Percentiles rank a stretch among this genome's conserved stretches.
phyloP scores from a whole-genome alignment of 177 flowering plant species.

The Vitis hybrid region DNA sequence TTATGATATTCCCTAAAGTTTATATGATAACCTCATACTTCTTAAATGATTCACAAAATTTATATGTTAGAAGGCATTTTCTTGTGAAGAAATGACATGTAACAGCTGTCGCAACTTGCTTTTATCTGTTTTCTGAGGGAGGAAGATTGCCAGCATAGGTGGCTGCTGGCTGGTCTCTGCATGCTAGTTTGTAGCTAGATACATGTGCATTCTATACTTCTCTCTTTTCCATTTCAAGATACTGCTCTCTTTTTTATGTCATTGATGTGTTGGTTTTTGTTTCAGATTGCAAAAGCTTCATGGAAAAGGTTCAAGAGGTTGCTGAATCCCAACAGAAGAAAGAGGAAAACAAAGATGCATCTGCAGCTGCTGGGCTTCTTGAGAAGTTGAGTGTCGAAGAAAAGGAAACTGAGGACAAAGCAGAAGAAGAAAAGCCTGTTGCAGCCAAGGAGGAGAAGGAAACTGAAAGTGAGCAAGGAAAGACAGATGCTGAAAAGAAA shows the following conservation, averaged over 20 bases:
- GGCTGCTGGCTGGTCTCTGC: too few species aligned
- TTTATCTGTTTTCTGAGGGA: too few species aligned
- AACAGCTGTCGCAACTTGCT: too few species aligned
- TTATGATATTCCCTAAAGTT: too few species aligned
- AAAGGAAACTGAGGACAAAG: slow-evolving; percentile 37
- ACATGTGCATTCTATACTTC: background rate
- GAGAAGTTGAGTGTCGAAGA: slow-evolving; percentile 63
- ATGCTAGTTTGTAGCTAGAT: too few species aligned
- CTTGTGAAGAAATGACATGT: too few species aligned
- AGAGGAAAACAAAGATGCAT: slow-evolving; percentile 47
- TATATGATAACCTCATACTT: too few species aligned
- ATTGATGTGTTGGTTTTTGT: background rate
- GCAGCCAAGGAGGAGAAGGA: slow-evolving; percentile 25
- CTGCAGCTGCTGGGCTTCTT: slow-evolving; percentile 58
- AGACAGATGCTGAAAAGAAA: slow-evolving; percentile 12
- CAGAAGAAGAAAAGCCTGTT: slow-evolving; percentile 18
- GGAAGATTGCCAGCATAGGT: too few species aligned
- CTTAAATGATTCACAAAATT: too few species aligned
- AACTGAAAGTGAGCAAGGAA: slow-evolving; percentile 12
- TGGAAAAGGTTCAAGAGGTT: slow-evolving; percentile 53
- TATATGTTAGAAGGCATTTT: too few species aligned
- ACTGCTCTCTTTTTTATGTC: background rate
- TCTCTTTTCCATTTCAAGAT: background rate
- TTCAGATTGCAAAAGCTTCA: slow-evolving; percentile 58
- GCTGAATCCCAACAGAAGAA: slow-evolving; percentile 50